Evolutionary conservation across 1,284 basidiomycete species (phyloP), one percentile per base, ranked within the genome.

Genomic region (Moesziomyces antarcticus): DNA sequence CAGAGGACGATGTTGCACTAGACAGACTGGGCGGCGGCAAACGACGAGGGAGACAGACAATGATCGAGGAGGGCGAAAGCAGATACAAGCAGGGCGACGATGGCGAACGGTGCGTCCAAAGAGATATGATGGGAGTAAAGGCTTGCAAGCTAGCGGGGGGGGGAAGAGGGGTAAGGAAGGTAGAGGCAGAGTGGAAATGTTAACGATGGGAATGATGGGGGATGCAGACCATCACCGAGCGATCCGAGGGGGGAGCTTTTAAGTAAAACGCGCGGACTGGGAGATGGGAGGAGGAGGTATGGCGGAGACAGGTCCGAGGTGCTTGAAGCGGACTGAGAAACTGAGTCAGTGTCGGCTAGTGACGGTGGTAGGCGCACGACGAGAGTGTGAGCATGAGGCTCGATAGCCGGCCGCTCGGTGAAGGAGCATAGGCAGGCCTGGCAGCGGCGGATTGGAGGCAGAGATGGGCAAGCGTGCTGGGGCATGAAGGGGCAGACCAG

Each of bases 181-280:
- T 52, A 54, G 68, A 57, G 52, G 37, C 54, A 51, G 47, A 37
- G 50, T 47, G 68, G 56, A 46, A 56, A 57, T 50, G 47, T 54
- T 35, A 25, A 57, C 42, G 55, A 60, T n/a, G 62, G 43, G 49
- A 44, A 48, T 56, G 54, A 60, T 60, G 56, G 50, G 46, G 51
- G 57, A 60, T 59, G 56, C 50, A 37, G 57, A 60, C 51, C 53
- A 67, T 73, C 63, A 63, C 70, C 64, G 70, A 73, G 70, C 44
- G 55, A 49, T 73, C 70, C 70, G 70, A 73, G 70, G 63, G 67
- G 50, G 30, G 24, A 50, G 40, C 44, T 73, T 73, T 63, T 73
- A 73, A 67, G 53, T 45, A 50, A 67, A 60, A 56, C 16, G 53
- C 44, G 45, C 44, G 16, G 41, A 30, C 60, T 63, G 60, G 63